These are phyloP conservation scores for Blastobotrys americana DNA, from an alignment of 805 yeast species.

Conservation along the genomic window DNA sequence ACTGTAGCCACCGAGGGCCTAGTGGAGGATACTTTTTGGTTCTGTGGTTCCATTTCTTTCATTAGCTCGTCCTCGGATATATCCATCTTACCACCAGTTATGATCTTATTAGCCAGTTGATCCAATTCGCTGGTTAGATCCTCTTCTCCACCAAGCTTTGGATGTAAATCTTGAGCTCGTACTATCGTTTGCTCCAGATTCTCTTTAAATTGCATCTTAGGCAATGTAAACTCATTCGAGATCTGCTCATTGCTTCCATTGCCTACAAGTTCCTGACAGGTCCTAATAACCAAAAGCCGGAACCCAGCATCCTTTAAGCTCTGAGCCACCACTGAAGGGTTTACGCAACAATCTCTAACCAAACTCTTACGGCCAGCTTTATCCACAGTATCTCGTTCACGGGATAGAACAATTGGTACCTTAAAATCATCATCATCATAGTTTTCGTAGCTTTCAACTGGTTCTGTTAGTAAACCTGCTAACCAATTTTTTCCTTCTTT, in stretches of 20 bases:
- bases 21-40: no score
- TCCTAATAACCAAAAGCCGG: slow-evolving; percentile 61
- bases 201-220: slow-evolving; percentile 71
- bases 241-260: slow-evolving; percentile 42
- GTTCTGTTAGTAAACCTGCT: no score
- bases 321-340: slow-evolving; percentile 57
- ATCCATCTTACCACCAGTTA: no score
- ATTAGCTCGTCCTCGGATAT: no score
- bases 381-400: slow-evolving; percentile 48
- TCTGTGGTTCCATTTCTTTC: no score
- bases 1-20: no score
- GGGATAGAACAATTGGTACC: slow-evolving; percentile 69
- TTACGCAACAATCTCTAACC: slow-evolving; percentile 76
- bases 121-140: slow-evolving; percentile 26
- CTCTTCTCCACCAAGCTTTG: slow-evolving; percentile 3
- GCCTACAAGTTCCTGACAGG: slow-evolving; percentile 80
- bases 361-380: slow-evolving; percentile 55
- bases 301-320: slow-evolving; percentile 51
- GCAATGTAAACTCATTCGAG: slow-evolving; percentile 56
- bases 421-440: slow-evolving; percentile 75
- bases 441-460: no score
- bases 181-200: slow-evolving; percentile 38
- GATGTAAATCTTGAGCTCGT: background rate
- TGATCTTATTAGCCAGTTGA: slow-evolving; percentile 11
- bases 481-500: slow-evolving; percentile 49